Evolutionary conservation across 2,329 filamentous ascomycete genomes (phyloP).

Genomic region (Colletotrichum scovillei): DNA sequence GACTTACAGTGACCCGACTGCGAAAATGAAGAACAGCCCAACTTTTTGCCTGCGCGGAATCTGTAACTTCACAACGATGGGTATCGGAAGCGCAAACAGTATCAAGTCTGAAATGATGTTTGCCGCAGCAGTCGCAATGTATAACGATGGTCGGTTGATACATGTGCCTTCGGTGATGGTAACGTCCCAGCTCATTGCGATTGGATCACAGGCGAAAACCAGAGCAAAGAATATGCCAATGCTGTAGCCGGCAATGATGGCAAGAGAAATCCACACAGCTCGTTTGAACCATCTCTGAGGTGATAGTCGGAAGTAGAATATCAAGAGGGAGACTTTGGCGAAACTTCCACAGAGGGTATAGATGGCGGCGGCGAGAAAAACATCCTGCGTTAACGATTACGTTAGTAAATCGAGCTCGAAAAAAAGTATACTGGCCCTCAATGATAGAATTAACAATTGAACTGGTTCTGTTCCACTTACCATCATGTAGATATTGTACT

Average conservation of each 20-base stretch:
- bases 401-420: constrained; percentile 3
- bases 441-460: no score
- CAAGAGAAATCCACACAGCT: constrained; percentile 43
- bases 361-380: constrained; percentile 43
- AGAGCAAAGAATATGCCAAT: constrained; percentile 48
- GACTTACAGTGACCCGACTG: constrained; percentile 49
- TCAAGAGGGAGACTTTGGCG: constrained; percentile 51
- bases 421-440: neutral
- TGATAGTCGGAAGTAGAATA: constrained; percentile 51
- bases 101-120: constrained; percentile 61
- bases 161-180: constrained; percentile 49
- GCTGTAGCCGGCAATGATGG: constrained; percentile 45
- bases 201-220: constrained; percentile 50
- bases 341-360: constrained; percentile 48
- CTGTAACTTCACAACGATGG: constrained; percentile 56
- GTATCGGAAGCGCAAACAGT: constrained; percentile 58
- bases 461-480: constrained; percentile 23
- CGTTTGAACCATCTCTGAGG: constrained; percentile 48
- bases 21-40: constrained; percentile 55
- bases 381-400: constrained; percentile 34
- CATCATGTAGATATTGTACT: constrained; percentile 41
- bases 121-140: constrained; percentile 58
- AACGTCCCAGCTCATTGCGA: constrained; percentile 46
- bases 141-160: constrained; percentile 57
- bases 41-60: constrained; percentile 59